Percentiles rank a stretch among this genome's conserved stretches.
These are phyloP conservation scores for Colletotrichum zoysiae DNA, from an alignment of 2,329 filamentous ascomycete species.

Conservation along the genomic window DNA sequence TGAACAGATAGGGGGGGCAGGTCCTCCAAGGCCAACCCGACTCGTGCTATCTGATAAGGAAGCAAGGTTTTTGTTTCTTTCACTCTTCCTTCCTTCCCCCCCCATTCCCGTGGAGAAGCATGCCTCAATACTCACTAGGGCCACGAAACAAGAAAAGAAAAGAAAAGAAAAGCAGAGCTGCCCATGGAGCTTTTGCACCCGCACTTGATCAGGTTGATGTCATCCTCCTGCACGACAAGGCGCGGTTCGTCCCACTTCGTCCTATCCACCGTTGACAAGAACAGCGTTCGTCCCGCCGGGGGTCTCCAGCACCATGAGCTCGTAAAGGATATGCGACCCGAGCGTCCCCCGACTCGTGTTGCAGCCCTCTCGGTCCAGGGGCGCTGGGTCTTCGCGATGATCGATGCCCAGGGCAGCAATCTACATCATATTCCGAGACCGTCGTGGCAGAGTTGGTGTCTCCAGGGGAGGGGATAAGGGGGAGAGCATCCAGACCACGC, in stretches of 20 bases:
- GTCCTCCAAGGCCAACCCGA: not conserved
- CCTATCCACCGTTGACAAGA: not conserved
- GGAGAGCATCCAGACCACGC: not conserved
- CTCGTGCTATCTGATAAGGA: constrained; percentile 6
- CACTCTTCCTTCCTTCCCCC: not conserved
- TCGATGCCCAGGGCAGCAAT: not conserved
- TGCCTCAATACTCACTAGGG: not conserved
- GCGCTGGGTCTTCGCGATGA: not conserved
- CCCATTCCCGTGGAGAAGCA: too few species aligned
- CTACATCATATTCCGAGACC: not conserved
- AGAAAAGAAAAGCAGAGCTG: not conserved
- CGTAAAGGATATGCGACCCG: not conserved
- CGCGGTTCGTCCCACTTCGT: not conserved
- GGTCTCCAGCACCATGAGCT: not conserved
- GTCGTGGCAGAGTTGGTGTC: not conserved
- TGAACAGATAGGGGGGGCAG: constrained; percentile 3
- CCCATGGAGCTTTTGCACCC: not conserved
- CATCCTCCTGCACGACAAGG: not conserved
- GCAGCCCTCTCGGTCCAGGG: not conserved
- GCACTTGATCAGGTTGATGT: not conserved
- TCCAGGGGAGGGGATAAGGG: not conserved
- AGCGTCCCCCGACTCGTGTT: not conserved
- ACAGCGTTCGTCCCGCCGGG: not conserved
- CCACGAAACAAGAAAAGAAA: not conserved
- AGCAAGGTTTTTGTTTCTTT: not conserved